Evolutionary conservation across 202 grass and related monocot genomes (phyloP).

Genomic region (Eragrostis tef): DNA sequence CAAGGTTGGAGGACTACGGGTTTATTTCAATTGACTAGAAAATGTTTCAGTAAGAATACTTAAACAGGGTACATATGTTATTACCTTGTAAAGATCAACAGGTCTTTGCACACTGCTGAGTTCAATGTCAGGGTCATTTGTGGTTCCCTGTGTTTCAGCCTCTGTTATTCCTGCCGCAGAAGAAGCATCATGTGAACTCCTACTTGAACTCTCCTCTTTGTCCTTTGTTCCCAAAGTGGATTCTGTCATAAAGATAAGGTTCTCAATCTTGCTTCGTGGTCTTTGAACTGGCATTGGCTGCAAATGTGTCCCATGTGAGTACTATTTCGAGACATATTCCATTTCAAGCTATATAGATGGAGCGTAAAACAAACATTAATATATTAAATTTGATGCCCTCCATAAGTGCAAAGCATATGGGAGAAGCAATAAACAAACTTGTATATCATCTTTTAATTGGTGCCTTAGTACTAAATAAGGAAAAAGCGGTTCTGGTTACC

Average conservation of each 20-base stretch:
- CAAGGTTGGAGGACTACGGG: background rate
- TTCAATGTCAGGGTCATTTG: slow-evolving; percentile 54
- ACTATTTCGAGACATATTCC: slow-evolving; percentile 15
- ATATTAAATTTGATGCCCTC: slow-evolving; percentile 4
- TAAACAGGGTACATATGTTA: slow-evolving; percentile 9
- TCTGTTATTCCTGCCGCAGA: slow-evolving; percentile 54
- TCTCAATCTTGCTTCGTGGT: slow-evolving; percentile 84
- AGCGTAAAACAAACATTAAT: background rate
- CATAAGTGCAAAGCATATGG: slow-evolving; percentile 1
- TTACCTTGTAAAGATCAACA: slow-evolving; percentile 97
- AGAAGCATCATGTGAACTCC: slow-evolving; percentile 44
- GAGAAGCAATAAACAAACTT: slow-evolving; percentile 19
- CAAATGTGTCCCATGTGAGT: slow-evolving; percentile 36
- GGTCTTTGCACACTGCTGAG: slow-evolving; percentile 64
- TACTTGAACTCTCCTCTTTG: slow-evolving; percentile 51
- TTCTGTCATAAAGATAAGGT: slow-evolving; percentile 83
- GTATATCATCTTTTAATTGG: slow-evolving; percentile 18
- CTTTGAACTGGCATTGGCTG: slow-evolving; percentile 80
- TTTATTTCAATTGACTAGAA: slow-evolving; percentile 17
- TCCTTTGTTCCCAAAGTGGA: slow-evolving; percentile 58
- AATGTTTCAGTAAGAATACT: slow-evolving; percentile 30
- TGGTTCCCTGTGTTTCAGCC: slow-evolving; percentile 35
- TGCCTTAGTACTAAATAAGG: background rate
- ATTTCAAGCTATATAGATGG: slow-evolving; percentile 18
- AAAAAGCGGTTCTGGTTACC: background rate